Percentiles rank a stretch among this genome's conserved stretches.
phyloP scores from a whole-genome alignment of 805 yeast species.

The Henningerozyma blattae region DNA sequence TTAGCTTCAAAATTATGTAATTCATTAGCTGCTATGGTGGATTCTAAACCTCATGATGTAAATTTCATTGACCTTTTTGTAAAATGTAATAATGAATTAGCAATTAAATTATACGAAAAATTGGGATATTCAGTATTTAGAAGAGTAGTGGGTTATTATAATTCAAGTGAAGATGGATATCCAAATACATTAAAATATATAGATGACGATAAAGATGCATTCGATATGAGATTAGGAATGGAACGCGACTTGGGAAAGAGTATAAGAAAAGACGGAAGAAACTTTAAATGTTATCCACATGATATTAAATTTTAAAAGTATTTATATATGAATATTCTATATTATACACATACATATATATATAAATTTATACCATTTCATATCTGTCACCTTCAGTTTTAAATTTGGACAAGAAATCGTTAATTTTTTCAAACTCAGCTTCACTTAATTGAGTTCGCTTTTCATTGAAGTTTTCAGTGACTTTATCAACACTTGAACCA shows the following conservation, averaged over 20 bases:
- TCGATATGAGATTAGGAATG: constrained; percentile 67
- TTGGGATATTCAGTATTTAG: constrained; percentile 77
- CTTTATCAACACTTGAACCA: constrained; percentile 47
- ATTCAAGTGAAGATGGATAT: constrained; percentile 36
- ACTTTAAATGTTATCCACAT: constrained; percentile 48
- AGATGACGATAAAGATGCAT: constrained; percentile 73
- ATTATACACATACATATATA: not conserved
- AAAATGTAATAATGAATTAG: constrained; percentile 70
- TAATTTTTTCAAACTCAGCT: constrained; percentile 45
- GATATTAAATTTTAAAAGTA: constrained; percentile 48
- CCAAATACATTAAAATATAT: constrained; percentile 29
- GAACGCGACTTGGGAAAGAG: constrained; percentile 43
- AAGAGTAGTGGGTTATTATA: constrained; percentile 83
- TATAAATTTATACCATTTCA: constrained; percentile 12
- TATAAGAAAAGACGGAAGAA: constrained; percentile 48
- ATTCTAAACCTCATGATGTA: constrained; percentile 65
- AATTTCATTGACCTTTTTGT: constrained; percentile 88
- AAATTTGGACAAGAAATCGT: constrained; percentile 31
- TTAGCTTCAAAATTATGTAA: constrained; percentile 71
- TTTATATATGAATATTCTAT: constrained; percentile 1
- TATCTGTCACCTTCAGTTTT: constrained; percentile 47
- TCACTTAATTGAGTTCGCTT: constrained; percentile 33
- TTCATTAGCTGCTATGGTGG: constrained; percentile 61
- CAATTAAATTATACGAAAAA: constrained; percentile 72
- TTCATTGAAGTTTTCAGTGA: constrained; percentile 44